These are phyloP conservation scores for Podospora didyma DNA, from an alignment of 495 filamentous ascomycete genomes.

Conservation along the genomic window DNA sequence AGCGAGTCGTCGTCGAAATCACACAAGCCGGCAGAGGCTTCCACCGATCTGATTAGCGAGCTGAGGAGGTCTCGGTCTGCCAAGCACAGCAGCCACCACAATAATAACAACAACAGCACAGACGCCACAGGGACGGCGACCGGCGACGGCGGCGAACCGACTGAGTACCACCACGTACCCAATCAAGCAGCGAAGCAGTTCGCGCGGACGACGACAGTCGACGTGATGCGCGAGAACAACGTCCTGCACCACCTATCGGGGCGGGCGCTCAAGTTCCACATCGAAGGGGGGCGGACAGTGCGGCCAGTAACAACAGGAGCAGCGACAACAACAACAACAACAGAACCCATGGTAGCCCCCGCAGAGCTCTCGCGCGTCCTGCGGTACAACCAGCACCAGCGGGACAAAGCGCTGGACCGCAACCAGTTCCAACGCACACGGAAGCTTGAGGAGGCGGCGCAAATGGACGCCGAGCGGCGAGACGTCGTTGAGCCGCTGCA, in stretches of 20 bases:
- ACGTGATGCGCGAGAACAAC: conserved; percentile 30
- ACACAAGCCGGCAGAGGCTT: conserved; percentile 1
- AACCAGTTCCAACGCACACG: conserved; percentile 33
- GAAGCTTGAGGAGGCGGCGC: conserved; percentile 25
- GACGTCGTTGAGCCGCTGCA: neutral
- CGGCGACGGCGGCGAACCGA: conserved; percentile 13
- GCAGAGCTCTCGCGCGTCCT: conserved; percentile 13
- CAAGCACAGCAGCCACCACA: conserved; percentile 2
- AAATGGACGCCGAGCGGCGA: conserved; percentile 18
- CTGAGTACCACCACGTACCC: conserved; percentile 35
- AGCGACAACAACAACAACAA: neutral
- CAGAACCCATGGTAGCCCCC: conserved; percentile 1
- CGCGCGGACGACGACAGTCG: conserved; percentile 41
- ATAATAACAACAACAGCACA: conserved; percentile 1
- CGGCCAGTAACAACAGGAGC: neutral
- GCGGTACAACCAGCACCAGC: conserved; percentile 15
- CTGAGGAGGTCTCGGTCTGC: conserved; percentile 18
- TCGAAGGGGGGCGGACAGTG: conserved; percentile 15
- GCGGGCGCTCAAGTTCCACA: conserved; percentile 31
- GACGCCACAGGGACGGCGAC: neutral
- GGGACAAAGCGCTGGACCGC: conserved; percentile 21
- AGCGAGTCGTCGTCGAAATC: neutral
- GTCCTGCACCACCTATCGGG: conserved; percentile 27
- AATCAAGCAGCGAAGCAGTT: conserved; percentile 47
- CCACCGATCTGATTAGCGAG: conserved; percentile 13